A percentile compares a stretch with the other conserved stretches of the same genome.
Conservation (phyloP, 257 asterid species). For the Paulownia fortunei region DNA sequence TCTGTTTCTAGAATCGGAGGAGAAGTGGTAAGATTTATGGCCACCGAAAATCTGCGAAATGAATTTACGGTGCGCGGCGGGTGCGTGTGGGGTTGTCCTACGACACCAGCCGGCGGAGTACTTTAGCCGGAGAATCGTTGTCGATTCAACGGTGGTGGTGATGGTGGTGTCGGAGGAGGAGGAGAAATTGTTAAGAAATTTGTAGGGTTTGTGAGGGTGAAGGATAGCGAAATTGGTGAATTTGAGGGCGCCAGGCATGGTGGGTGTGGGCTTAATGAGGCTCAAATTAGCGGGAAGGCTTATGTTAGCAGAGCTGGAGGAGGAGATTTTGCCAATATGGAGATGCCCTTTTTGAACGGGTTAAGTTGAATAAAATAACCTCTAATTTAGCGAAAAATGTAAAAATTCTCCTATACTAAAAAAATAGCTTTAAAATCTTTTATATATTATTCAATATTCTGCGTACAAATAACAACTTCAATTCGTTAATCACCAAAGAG, state of each 20-base stretch:
- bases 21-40: constrained; percentile 26
- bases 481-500: too few relatives aligned
- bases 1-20: constrained; percentile 20
- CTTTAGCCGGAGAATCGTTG: constrained; percentile 25
- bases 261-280: constrained; percentile 38
- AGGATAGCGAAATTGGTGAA: constrained; percentile 43
- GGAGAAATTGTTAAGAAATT: constrained; percentile 34
- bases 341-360: background rate
- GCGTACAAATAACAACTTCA: too few relatives aligned
- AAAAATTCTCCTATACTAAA: too few relatives aligned
- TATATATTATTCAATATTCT: too few relatives aligned
- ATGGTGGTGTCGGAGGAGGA: constrained; percentile 38
- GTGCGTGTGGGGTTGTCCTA: constrained; percentile 35
- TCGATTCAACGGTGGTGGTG: constrained; percentile 23
- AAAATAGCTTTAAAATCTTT: too few relatives aligned
- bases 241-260: constrained; percentile 64
- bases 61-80: constrained; percentile 36
- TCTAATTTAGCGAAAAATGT: too few relatives aligned
- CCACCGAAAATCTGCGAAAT: constrained; percentile 27
- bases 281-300: constrained; percentile 49
- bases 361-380: too few relatives aligned
- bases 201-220: constrained; percentile 47
- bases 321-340: background rate
- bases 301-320: constrained; percentile 47
- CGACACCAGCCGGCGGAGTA: constrained; percentile 48